These are phyloP conservation scores for Rhodotorula sp. DNA, from an alignment of 1,284 basidiomycete species.

Conservation along the genomic window DNA sequence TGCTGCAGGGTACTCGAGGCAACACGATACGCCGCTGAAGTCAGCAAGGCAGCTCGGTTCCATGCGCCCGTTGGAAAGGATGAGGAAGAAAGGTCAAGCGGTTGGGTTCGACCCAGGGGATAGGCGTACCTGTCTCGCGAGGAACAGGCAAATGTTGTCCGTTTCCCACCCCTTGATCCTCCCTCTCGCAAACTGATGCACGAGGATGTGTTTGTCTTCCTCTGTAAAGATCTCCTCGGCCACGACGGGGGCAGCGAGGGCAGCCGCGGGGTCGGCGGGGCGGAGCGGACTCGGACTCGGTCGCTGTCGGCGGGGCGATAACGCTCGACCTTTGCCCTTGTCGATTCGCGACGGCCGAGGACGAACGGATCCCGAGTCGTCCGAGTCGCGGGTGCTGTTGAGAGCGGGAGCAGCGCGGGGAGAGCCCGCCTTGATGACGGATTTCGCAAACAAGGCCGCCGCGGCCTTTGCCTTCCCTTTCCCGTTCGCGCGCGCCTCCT, in stretches of 20 bases:
- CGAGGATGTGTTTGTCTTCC: conserved; percentile 3
- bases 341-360: not conserved
- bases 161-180: not conserved
- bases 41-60: no score
- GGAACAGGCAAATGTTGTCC: not conserved
- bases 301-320: not conserved
- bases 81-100: no score
- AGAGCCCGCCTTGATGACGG: not conserved
- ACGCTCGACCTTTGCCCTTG: conserved; percentile 2
- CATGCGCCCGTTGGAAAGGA: no score
- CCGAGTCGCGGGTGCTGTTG: not conserved
- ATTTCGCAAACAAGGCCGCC: not conserved
- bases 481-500: not conserved
- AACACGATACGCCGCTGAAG: no score
- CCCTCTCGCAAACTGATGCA: not conserved
- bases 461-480: no score
- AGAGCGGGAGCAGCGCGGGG: not conserved
- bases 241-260: not conserved
- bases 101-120: no score
- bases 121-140: conserved; percentile 1
- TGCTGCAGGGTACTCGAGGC: not conserved
- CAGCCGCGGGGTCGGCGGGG: not conserved
- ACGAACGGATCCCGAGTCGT: no score
- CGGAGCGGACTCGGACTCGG: not conserved
- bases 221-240: not conserved